Evolutionary conservation across 1,284 basidiomycete genomes (phyloP), one percentile per base, ranked within the genome.

Genomic region (Microbotryum scabiosae): DNA sequence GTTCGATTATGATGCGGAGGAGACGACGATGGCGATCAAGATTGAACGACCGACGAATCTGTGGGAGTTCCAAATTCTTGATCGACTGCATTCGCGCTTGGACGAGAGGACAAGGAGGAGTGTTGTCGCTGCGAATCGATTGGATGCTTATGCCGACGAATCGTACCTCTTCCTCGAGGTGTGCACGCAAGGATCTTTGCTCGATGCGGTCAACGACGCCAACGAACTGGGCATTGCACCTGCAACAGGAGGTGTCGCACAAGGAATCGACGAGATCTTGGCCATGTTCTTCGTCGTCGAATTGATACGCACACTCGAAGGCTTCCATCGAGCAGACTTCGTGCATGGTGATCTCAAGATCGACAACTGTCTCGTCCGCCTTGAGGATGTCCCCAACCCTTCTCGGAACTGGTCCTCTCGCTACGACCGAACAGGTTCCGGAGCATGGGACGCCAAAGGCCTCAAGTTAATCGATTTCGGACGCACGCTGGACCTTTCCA

Each of bases 311-410:
- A 77, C 88, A 14, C 76, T 97, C 53, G 90, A 96, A 72, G 84
- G 81, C 25, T 81, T 97, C 74, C 96, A 98, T 74, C 64, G 74
- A 10, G 79, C 80, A 0, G 87, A 88, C 20, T 87, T 97, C 77
- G 87, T 99, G 68, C 96, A 99, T 71, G 94, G 96, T 48, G 96
- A 99, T 77, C 81, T 99, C 70, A 99, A 99, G 80, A 97, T 97
- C 73, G 96, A 99, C 78, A 99, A 99, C 76, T 97, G 93, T 74
- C 81, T 99, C 16, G 79, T 98, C 9, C 84, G 96, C 5, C 80
- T 98, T 30, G 85, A 90, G 55, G 65, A 69, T 9, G 82, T 88
- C 3, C 84, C 86, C 0, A 85, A 84, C 20, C 85, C 84, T 2
- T 64, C 61, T 20, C 78, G 83, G 4, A 79, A 82, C 0, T 93